Base-by-base conservation (phyloP, 2,329 filamentous ascomycete genomes). In the Colletotrichum sp. region DNA sequence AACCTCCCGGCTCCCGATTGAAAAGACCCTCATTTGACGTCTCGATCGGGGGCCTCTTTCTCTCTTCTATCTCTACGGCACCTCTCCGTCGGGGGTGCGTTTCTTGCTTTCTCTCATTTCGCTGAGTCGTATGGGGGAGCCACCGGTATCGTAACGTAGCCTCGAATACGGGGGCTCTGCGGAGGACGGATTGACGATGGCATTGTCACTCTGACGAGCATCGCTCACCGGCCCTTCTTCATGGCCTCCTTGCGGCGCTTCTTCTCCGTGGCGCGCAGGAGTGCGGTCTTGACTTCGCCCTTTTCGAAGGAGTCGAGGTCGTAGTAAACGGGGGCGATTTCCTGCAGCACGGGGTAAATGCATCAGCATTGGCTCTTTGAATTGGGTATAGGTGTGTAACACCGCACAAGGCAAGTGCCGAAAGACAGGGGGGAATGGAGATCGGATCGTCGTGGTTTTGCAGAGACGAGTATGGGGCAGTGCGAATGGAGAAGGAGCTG, bases 261-360 rank as follows among this genome's bases (percentile, higher is more conserved):
- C 87, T 90, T 93, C 78, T 93, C 91, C 2, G 87, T 84, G 1
- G 92, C 88, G 26, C 90, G 85, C 77, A 88, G 86, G 36, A 94
- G 85, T 5, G 92, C 91, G 49, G 91, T 92, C 87, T 94, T 96
- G 79, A 98, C 93, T 76, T 98, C 96, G 69, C 96, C 95, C 84
- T 98, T 95, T 68, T 91, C 92, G 85, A 99, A 98, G 0, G 90
- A 90, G 2, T 93, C 90, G 13, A 98, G 85, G 81, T 99, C 95
- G 85, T 98, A 99, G 86, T 99, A 99, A 21, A 90, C 92, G 4
- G 96, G 96, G 6, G 97, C 96, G 79, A 99, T 98, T 85, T 99
- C 97, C 94, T 96, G 79, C 18, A 16, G 55, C 30, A 26, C 5
- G 15, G 24, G 30, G 57, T 76, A 71, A 76, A 24, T 65, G 13